These are phyloP conservation scores for Bolboschoenus planiculmis DNA, from an alignment of 176 grass and related monocot species.

Conservation along the genomic window DNA sequence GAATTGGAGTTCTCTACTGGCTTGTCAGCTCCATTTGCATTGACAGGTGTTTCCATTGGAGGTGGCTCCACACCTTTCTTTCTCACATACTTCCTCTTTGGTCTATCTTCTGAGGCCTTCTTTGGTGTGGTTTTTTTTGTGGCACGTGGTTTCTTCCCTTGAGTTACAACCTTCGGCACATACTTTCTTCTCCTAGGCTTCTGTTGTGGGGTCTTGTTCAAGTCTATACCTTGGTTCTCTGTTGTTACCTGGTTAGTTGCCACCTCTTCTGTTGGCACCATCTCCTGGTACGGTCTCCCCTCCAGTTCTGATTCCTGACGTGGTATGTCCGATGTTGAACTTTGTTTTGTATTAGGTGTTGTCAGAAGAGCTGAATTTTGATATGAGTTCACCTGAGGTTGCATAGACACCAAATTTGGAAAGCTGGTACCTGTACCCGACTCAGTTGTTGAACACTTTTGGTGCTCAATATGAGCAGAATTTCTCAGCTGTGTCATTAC, in stretches of 20 bases:
- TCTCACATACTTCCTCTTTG: constrained; percentile 75
- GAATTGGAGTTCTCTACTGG: neutral
- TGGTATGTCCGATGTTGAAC: neutral
- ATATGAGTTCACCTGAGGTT: neutral
- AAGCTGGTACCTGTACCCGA: neutral
- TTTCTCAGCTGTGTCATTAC: constrained; percentile 3
- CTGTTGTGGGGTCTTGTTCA: constrained; percentile 46
- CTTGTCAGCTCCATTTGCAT: neutral
- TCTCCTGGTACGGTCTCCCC: neutral
- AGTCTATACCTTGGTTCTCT: constrained; percentile 37
- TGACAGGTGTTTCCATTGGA: neutral
- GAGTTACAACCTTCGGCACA: constrained; percentile 75
- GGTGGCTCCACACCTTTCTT: constrained; percentile 36
- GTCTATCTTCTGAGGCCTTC: constrained; percentile 27
- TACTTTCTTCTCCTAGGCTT: constrained; percentile 58
- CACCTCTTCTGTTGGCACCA: constrained; percentile 18
- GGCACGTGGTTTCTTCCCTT: constrained; percentile 36
- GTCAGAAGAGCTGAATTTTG: neutral
- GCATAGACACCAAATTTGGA: neutral
- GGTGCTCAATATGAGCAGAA: neutral
- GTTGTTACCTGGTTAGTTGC: constrained; percentile 11
- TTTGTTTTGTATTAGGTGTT: neutral
- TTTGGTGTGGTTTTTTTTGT: constrained; percentile 39
- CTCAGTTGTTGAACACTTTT: neutral
- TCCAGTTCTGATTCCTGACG: constrained; percentile 1